Percentiles rank a stretch among this genome's conserved stretches.
phyloP scores from a whole-genome alignment of 1,284 basidiomycete genomes.

The Naganishia albida region DNA sequence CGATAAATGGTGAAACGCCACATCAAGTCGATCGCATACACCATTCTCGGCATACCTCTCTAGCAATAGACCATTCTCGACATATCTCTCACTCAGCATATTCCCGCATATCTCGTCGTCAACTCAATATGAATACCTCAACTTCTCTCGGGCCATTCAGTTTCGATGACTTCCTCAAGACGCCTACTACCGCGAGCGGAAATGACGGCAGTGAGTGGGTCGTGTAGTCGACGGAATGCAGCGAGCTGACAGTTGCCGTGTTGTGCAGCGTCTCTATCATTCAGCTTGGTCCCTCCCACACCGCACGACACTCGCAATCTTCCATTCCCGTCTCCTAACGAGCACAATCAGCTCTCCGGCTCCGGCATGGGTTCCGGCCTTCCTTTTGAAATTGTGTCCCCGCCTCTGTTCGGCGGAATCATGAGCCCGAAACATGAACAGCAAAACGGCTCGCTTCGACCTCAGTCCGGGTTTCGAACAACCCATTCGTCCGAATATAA shows the following conservation, averaged over 20 bases:
- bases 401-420: conserved; percentile 9
- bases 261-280: conserved; percentile 12
- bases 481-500: background rate
- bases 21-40: conserved; percentile 14
- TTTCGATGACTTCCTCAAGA: conserved; percentile 30
- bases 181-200: conserved; percentile 23
- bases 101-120: background rate
- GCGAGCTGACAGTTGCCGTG: background rate
- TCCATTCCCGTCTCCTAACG: conserved; percentile 6
- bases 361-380: conserved; percentile 10
- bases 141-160: conserved; percentile 19
- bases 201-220: conserved; percentile 10
- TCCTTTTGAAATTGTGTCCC: conserved; percentile 15
- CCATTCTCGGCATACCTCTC: too few species aligned
- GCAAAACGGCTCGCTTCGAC: conserved; percentile 1
- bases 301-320: conserved; percentile 26
- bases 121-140: conserved; percentile 1
- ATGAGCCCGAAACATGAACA: conserved; percentile 20
- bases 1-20: background rate
- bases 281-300: conserved; percentile 33
- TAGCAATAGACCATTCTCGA: too few species aligned
- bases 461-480: conserved; percentile 4
- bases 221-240: background rate
- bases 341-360: background rate
- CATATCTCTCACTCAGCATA: background rate